These are phyloP conservation scores for Colletotrichum tropicicola DNA, from an alignment of 2,329 filamentous ascomycete species.

Conservation along the genomic window DNA sequence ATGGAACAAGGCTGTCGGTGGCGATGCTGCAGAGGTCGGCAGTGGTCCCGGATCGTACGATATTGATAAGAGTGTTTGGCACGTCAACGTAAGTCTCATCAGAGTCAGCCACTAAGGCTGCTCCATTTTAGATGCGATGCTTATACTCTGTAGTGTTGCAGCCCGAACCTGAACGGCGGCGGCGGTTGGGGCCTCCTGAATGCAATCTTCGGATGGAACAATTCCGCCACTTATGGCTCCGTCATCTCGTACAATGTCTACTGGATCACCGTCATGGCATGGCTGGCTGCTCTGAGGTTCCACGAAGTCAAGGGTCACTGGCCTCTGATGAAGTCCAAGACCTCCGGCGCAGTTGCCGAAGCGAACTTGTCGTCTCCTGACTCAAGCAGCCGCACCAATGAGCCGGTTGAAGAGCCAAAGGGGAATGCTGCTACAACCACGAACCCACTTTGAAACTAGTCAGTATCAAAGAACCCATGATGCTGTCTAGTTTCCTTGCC, in stretches of 20 bases:
- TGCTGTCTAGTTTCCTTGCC: neutral
- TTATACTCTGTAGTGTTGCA: slow-evolving; percentile 71
- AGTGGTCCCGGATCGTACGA: slow-evolving; percentile 80
- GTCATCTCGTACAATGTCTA: slow-evolving; percentile 90
- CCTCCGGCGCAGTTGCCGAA: neutral
- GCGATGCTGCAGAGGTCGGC: slow-evolving; percentile 60
- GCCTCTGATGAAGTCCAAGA: slow-evolving; percentile 52
- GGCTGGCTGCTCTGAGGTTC: slow-evolving; percentile 72
- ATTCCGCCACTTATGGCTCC: slow-evolving; percentile 87
- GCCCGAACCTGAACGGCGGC: slow-evolving; percentile 74
- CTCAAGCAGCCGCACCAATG: neutral
- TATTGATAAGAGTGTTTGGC: slow-evolving; percentile 81
- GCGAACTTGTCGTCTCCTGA: neutral
- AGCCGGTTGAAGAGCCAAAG: neutral
- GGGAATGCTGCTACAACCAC: neutral
- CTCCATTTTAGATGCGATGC: slow-evolving; percentile 17
- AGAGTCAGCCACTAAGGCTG: neutral
- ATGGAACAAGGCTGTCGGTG: slow-evolving; percentile 73
- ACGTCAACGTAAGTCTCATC: slow-evolving; percentile 73
- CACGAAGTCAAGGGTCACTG: slow-evolving; percentile 66
- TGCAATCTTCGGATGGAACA: slow-evolving; percentile 85
- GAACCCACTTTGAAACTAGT: neutral
- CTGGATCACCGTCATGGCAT: slow-evolving; percentile 77
- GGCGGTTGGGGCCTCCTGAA: slow-evolving; percentile 91
- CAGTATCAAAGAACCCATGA: neutral